Evolutionary conservation across 441 rosid species (phyloP).

Genomic region (Theobroma grandiflorum): DNA sequence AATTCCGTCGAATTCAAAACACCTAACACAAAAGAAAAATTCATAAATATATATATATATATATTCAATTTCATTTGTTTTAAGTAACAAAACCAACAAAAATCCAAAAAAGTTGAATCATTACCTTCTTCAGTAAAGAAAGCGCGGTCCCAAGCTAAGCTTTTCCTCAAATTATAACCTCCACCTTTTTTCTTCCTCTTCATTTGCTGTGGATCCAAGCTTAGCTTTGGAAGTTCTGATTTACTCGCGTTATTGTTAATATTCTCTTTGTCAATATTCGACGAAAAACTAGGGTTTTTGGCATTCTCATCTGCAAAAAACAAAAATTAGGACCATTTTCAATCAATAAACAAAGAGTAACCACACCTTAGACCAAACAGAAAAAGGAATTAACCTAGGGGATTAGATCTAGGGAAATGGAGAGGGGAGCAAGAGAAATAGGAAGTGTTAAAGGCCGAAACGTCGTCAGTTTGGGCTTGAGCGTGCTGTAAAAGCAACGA

Average conservation of each 20-base stretch:
- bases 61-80: neutral
- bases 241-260: slow-evolving; percentile 48
- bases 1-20: slow-evolving; percentile 84
- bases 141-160: slow-evolving; percentile 93
- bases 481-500: slow-evolving; percentile 53
- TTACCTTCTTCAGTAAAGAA: slow-evolving; percentile 94
- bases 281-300: slow-evolving; percentile 34
- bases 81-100: slow-evolving; percentile 5
- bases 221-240: slow-evolving; percentile 58
- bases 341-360: neutral
- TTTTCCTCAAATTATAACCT: slow-evolving; percentile 83
- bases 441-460: slow-evolving; percentile 35
- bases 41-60: neutral
- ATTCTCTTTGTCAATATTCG: slow-evolving; percentile 31
- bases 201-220: slow-evolving; percentile 77
- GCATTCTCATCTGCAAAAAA: slow-evolving; percentile 41
- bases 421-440: slow-evolving; percentile 77
- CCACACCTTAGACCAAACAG: slow-evolving; percentile 18
- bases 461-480: slow-evolving; percentile 27
- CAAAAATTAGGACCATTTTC: neutral
- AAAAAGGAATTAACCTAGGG: slow-evolving; percentile 41
- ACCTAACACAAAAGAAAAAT: slow-evolving; percentile 48
- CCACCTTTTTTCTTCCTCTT: slow-evolving; percentile 90
- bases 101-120: neutral
- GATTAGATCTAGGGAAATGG: slow-evolving; percentile 55